A percentile compares a stretch with the other conserved stretches of the same genome.
These are phyloP conservation scores for Botrytis paeoniae DNA, from an alignment of 2,329 filamentous ascomycete species.

Conservation along the genomic window DNA sequence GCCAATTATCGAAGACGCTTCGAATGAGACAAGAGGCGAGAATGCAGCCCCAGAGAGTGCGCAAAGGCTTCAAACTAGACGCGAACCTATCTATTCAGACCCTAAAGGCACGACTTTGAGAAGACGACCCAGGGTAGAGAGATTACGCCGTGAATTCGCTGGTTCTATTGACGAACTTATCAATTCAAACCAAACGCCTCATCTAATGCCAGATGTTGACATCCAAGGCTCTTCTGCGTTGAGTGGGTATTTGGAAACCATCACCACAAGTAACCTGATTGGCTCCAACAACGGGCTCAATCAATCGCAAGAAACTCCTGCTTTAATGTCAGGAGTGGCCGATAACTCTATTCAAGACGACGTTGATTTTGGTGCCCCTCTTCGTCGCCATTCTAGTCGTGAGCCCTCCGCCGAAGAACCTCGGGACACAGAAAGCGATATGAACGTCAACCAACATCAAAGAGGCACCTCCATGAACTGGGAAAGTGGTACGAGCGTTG, in stretches of 20 bases:
- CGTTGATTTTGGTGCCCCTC: background rate
- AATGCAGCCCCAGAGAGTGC: background rate
- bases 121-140: background rate
- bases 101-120: background rate
- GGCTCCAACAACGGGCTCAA: background rate
- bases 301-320: background rate
- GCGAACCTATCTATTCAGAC: fast-evolving
- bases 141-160: too few species aligned
- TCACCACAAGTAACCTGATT: background rate
- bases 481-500: too few species aligned
- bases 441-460: background rate
- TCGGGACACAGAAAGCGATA: background rate
- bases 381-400: background rate
- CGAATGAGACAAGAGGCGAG: background rate
- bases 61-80: background rate
- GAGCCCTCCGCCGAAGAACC: background rate
- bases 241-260: background rate
- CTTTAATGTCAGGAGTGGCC: background rate
- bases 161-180: too few species aligned
- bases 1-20: background rate
- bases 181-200: too few species aligned
- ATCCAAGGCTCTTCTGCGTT: background rate
- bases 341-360: background rate
- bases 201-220: too few species aligned
- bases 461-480: too few species aligned